Evolutionary conservation across 768 basidiomycete species (phyloP).

Genomic region (Naganishia vaughanmartiniae): DNA sequence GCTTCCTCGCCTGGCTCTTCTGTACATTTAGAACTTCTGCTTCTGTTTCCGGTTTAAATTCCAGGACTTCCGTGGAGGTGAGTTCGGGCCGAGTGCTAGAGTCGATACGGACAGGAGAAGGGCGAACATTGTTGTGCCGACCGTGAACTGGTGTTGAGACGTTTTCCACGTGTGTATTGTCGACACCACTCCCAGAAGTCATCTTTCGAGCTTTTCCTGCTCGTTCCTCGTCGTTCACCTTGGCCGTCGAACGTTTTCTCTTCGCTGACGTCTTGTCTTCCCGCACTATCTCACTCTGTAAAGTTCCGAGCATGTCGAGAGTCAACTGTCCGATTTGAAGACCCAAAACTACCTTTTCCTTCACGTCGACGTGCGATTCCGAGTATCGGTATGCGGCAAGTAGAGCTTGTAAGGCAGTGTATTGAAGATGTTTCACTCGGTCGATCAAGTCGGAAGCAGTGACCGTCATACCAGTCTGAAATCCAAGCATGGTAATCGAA

Average conservation of each 20-base stretch:
- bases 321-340: constrained; percentile 24
- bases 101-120: constrained; percentile 2
- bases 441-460: constrained; percentile 21
- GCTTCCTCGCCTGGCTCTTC: constrained; percentile 11
- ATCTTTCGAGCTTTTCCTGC: background rate
- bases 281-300: constrained; percentile 23
- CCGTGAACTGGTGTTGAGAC: background rate
- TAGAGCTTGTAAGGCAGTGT: constrained; percentile 8
- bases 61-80: background rate
- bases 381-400: constrained; percentile 20
- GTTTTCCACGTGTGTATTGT: background rate
- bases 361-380: constrained; percentile 8
- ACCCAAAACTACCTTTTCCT: constrained; percentile 18
- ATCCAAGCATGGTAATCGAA: constrained; percentile 12
- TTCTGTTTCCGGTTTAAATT: background rate
- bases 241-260: background rate
- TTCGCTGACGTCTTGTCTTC: constrained; percentile 10
- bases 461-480: background rate
- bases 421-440: constrained; percentile 23
- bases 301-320: constrained; percentile 23
- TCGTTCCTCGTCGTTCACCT: constrained; percentile 1
- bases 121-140: background rate
- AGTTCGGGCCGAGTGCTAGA: constrained; percentile 5
- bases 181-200: background rate
- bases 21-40: background rate